Base-by-base conservation (phyloP, 805 yeast genomes). In the Candida qinlingensis region DNA sequence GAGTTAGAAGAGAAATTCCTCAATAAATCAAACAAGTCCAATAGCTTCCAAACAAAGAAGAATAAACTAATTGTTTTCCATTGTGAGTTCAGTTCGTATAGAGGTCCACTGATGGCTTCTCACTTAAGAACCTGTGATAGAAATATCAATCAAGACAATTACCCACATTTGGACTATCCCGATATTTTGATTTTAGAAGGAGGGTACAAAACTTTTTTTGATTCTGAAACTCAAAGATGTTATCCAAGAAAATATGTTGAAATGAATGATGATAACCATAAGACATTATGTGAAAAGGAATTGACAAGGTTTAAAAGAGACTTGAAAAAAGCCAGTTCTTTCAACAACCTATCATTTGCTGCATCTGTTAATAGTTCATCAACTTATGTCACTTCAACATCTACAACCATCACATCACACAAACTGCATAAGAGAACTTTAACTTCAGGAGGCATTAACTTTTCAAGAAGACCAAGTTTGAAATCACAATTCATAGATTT, bases 101-200 rank as follows among this genome's bases (percentile, higher is more conserved):
- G 99, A 50, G 96, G 98, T n/a, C 99, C 99, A 5, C 71, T 85
- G 42, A 80, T 94, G 85, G 98, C 98, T 1, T 73, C 81, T 46
- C 90, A 89, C 63, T 74, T 94, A 48, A 73, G 99, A 52, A 83
- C 83, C 51, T 77, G 86, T 57, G 99, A 94, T 68, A 77, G 99
- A 53, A 76, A 77, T 37, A 57, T 80, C 45, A 90, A 91, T 64
- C 73, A 80, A 52, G 81, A 83, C 48, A 73, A 76, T 52, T 94
- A 94, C 66, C 99, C 99, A 0, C 71, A 77, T 51, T 72, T 94
- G 48, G 79, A 78, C 54, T 94, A 85, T 62, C 99, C 99, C 3
- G 96, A 94, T 67, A 81, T 94, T 39, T 81, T 88, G 36, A 81
- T 94, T 34, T 72, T 94, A 41, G 87, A 89, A 54, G 98, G 98